Conservation (phyloP, 805 yeast genomes). For the Danielia reshetovae region DNA sequence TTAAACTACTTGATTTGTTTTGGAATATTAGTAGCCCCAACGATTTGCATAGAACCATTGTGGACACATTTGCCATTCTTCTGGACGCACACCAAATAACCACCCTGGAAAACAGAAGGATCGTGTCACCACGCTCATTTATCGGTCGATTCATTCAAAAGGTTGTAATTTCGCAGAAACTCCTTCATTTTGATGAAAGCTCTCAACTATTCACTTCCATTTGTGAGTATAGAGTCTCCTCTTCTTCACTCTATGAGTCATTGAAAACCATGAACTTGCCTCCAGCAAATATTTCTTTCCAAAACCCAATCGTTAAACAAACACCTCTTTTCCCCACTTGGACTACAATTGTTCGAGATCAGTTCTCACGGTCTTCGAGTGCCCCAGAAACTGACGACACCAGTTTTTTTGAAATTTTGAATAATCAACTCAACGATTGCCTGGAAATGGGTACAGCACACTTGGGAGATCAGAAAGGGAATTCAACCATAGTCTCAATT, state of each 20-base stretch:
- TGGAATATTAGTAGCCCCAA: slow-evolving; percentile 52
- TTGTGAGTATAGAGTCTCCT: slow-evolving; percentile 28
- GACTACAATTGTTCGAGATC: not conserved
- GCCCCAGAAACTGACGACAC: slow-evolving; percentile 7
- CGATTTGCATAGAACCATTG: slow-evolving; percentile 35
- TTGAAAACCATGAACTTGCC: slow-evolving; percentile 1
- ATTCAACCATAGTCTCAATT: slow-evolving; percentile 14
- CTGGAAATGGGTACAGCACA: slow-evolving; percentile 5
- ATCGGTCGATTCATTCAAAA: slow-evolving; percentile 43
- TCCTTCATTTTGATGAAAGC: slow-evolving; percentile 46
- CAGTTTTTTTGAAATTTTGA: slow-evolving; percentile 14
- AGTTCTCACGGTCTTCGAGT: not conserved
- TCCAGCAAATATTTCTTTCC: not conserved
- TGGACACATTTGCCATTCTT: slow-evolving; percentile 8
- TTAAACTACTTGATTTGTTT: slow-evolving; percentile 14
- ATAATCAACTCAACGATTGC: slow-evolving; percentile 7
- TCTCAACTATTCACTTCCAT: slow-evolving; percentile 34
- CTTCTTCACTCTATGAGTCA: slow-evolving; percentile 19
- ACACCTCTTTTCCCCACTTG: not conserved
- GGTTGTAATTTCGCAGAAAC: slow-evolving; percentile 37
- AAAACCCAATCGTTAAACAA: not conserved
- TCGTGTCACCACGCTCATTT: slow-evolving; percentile 21
- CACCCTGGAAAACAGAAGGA: slow-evolving; percentile 1
- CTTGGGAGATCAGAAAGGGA: slow-evolving; percentile 1
- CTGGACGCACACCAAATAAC: slow-evolving; percentile 12